Evolutionary conservation across 257 asterid genomes (phyloP), one percentile per base, ranked within the genome.

Genomic region (Jasminum sambac): DNA sequence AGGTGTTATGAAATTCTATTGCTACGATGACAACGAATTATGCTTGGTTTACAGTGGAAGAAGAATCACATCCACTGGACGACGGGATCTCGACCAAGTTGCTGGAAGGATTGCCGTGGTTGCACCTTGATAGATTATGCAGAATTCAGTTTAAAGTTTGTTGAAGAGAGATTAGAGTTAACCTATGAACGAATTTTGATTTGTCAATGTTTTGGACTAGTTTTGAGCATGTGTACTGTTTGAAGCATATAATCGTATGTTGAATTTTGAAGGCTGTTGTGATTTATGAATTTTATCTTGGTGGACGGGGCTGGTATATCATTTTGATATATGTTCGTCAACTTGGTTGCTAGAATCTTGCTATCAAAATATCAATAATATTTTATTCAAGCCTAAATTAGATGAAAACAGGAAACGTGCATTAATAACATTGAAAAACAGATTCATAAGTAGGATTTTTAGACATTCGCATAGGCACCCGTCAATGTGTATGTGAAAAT

Each of bases 11-110:
- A n/a, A n/a, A n/a, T n/a, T n/a, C n/a, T n/a, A n/a, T n/a, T n/a
- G n/a, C n/a, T n/a, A 5, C 5, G 8, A 19, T 0, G n/a, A n/a
- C n/a, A n/a, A 9, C 13, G 17, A 6, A 24, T 37, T 61, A 46
- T 57, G 42, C 13, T 11, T n/a, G n/a, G 38, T 69, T 11, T 24
- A 0, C 69, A 82, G 86, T 17, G 88, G 89, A 69, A 81, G 89
- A 68, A 84, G 71, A 42, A 81, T 84, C 78, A 81, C 89, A 36
- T 81, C 86, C 24, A 81, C 59, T 9, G 89, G 89, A 16, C 86
- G 77, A 19, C 71, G 84, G 64, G 89, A 84, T 79, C 89, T 84
- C 34, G 88, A 84, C 67, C 88, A 84, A 69, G 86, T 84, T 69
- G 86, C 86, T 37, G 88, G 88, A 55, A 79, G 86, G 65, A 79